Evolutionary conservation across 305 asterid species (phyloP).

Genomic region (Fraxinus xanthoxyloides): DNA sequence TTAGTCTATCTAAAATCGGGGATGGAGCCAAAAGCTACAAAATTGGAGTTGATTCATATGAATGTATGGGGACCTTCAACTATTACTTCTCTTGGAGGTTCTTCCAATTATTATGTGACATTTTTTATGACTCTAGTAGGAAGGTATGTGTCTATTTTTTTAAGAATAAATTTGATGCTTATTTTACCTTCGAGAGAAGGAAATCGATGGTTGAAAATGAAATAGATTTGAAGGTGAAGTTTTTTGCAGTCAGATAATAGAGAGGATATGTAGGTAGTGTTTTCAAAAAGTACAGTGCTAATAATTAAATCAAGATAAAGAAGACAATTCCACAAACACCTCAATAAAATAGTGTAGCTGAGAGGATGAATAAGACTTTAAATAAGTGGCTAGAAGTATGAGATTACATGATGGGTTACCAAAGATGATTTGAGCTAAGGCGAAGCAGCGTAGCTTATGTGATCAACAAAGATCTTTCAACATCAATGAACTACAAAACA

Average conservation of each 20-base stretch:
- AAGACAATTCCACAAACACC: neutral
- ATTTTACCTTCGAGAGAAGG: neutral
- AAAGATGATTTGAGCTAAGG: neutral
- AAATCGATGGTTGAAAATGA: too few relatives aligned
- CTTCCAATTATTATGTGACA: neutral
- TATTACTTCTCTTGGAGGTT: neutral
- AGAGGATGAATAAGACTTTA: neutral
- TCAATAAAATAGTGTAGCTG: too few relatives aligned
- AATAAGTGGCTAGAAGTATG: neutral
- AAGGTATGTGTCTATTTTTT: neutral
- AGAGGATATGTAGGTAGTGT: too few relatives aligned
- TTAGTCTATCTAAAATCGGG: neutral
- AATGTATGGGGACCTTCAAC: neutral
- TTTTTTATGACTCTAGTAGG: neutral
- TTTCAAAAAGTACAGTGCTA: neutral
- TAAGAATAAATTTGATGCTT: neutral
- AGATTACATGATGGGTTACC: neutral
- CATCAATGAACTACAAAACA: neutral
- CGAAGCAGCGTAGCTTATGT: neutral
- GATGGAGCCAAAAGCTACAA: too few relatives aligned
- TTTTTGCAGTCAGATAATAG: neutral
- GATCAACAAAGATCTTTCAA: neutral
- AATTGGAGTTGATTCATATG: neutral
- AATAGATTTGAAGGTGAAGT: too few relatives aligned
- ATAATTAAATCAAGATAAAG: neutral